phyloP scores from a whole-genome alignment of 306 rosid genomes.

The Gynostemma pentaphyllum region DNA sequence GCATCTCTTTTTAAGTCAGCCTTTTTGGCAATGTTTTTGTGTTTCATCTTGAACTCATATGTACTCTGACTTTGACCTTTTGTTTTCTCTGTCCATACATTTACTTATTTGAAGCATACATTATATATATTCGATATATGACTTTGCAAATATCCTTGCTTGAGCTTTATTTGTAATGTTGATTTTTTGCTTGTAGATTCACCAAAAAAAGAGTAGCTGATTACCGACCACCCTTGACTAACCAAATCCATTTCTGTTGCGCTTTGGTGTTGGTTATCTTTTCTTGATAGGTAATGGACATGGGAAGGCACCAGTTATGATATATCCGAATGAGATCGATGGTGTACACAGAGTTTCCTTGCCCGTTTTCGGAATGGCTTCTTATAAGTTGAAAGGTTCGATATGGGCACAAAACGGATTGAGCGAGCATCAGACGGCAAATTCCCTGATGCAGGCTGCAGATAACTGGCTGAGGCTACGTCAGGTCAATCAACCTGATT shows the following conservation, averaged over 20 bases:
- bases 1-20: no score
- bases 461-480: slow-evolving; percentile 58
- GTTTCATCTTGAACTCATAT: not conserved
- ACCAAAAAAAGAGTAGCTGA: no score
- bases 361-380: slow-evolving; percentile 61
- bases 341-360: slow-evolving; percentile 45
- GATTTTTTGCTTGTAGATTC: no score
- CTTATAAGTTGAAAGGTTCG: slow-evolving; percentile 66
- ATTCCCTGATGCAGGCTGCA: slow-evolving; percentile 59
- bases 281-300: slow-evolving; percentile 35
- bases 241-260: not conserved
- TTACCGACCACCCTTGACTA: not conserved
- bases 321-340: slow-evolving; percentile 45
- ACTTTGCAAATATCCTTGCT: no score
- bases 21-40: no score
- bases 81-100: no score
- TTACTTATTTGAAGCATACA: no score
- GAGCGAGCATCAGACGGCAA: slow-evolving; percentile 35
- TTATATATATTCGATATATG: no score
- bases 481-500: slow-evolving; percentile 79
- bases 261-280: not conserved
- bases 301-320: slow-evolving; percentile 35
- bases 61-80: no score
- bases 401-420: slow-evolving; percentile 48
- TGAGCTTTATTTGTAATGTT: no score